Evolutionary conservation across 495 filamentous ascomycete species (phyloP).

Genomic region (Podospora pseudocomata): DNA sequence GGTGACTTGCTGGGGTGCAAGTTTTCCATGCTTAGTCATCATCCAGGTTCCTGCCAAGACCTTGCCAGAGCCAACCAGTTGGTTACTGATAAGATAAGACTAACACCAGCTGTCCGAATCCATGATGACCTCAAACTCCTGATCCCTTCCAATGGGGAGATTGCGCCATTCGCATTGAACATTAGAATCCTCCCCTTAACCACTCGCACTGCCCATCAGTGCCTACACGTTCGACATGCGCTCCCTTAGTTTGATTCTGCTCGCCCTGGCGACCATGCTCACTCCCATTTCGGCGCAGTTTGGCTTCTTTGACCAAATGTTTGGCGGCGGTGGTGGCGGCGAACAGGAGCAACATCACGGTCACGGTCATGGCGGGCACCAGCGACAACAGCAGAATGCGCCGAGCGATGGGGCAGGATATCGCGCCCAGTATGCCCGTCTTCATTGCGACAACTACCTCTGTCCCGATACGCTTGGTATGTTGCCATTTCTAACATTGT

Average conservation of each 20-base stretch:
- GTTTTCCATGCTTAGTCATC: constrained; percentile 46
- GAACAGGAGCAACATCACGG: constrained; percentile 30
- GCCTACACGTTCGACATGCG: constrained; percentile 25
- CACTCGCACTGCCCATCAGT: neutral
- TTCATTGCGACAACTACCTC: constrained; percentile 83
- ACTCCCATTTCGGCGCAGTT: constrained; percentile 59
- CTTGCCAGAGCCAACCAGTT: neutral
- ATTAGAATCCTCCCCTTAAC: neutral
- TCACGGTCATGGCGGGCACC: constrained; percentile 30
- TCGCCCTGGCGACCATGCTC: constrained; percentile 26
- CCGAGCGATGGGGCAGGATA: constrained; percentile 76
- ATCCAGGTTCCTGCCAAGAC: neutral
- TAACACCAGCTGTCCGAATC: constrained; percentile 7
- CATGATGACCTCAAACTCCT: neutral
- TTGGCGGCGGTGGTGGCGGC: constrained; percentile 42
- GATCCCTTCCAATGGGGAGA: no score
- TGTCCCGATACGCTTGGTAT: constrained; percentile 76
- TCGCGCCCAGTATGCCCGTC: constrained; percentile 62
- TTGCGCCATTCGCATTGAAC: neutral
- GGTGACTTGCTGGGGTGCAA: constrained; percentile 8
- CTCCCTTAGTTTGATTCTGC: constrained; percentile 30
- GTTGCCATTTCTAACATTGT: neutral
- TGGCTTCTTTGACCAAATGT: constrained; percentile 82
- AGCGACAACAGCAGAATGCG: constrained; percentile 67
- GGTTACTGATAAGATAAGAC: constrained; percentile 34